Evolutionary conservation across 2,329 filamentous ascomycete genomes (phyloP), one percentile per base, ranked within the genome.

Genomic region (Pseudogymnoascus sp.): DNA sequence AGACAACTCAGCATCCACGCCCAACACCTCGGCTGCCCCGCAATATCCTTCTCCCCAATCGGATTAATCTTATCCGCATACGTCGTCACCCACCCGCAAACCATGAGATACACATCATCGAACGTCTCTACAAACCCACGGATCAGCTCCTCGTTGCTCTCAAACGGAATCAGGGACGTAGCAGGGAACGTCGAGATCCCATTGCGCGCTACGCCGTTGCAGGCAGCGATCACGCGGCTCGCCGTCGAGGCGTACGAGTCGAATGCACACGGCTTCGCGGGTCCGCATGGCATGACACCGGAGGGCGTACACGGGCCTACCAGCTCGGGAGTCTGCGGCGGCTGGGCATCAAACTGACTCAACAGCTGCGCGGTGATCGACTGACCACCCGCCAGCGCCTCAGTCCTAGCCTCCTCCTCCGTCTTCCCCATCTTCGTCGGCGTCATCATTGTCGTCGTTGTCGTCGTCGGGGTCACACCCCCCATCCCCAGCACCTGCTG

Each of bases 1-100:
- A 47, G 22, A 30, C 41, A 67, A 5, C 66, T 66, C 62, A 72
- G 69, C 65, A 76, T 74, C 62, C 72, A 76, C 2, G 67, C 64
- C 75, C 74, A 77, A 4, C 62, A 64, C 6, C 67, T 58, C 1
- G 62, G 60, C 34, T 60, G 38, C 14, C n/a, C 16, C 54, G 2
- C 38, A 58, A 71, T 66, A 3, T 37, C 38, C 14, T 61, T 61
- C 50, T 71, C 69, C 22, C 59, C 54, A 4, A 60, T 50, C 54
- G 38, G 58, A 41, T 66, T 65, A 16, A 67, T 68, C 6, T 61
- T 12, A 60, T 65, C 61, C 20, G 65, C 62, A 58, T 70, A 70
- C 2, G 57, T 62, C 4, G 63, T 62, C 16, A 65, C 68, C 70
- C 72, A 75, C 16, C 68, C 69, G 16, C 69, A 68, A 9, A 65